phyloP scores from a whole-genome alignment of 345 rosid genomes.

The Cardiospermum halicacabum region DNA sequence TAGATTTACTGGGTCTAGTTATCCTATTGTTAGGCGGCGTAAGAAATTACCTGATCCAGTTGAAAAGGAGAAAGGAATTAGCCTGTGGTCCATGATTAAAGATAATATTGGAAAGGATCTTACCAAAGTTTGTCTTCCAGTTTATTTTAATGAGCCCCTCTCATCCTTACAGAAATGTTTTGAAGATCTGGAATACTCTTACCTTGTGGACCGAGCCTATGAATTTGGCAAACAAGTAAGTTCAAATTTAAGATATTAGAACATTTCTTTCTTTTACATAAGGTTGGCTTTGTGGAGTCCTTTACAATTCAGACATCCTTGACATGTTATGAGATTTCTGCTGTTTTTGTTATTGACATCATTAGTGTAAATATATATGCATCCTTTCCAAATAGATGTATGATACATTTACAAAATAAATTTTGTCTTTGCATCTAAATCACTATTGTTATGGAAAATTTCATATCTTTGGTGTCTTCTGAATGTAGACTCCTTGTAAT shows the following conservation, averaged over 20 bases:
- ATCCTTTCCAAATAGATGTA: background rate
- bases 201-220: conserved; percentile 26
- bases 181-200: conserved; percentile 30
- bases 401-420: background rate
- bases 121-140: conserved; percentile 28
- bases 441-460: background rate
- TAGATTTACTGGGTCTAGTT: conserved; percentile 13
- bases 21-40: conserved; percentile 21
- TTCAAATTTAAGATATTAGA: background rate
- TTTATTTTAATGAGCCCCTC: conserved; percentile 33
- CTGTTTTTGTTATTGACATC: background rate
- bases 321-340: background rate
- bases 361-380: background rate
- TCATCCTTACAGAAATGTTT: conserved; percentile 34
- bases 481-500: background rate
- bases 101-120: conserved; percentile 36
- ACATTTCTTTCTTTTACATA: background rate
- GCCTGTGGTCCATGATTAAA: conserved; percentile 35
- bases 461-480: background rate
- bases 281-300: background rate
- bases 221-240: conserved; percentile 31
- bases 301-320: background rate
- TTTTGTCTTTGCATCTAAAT: background rate
- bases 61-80: conserved; percentile 28
- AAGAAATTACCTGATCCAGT: conserved; percentile 29